These are phyloP conservation scores for Dioscorea cayenensis DNA, from an alignment of 116 monocot genomes.

Conservation along the genomic window DNA sequence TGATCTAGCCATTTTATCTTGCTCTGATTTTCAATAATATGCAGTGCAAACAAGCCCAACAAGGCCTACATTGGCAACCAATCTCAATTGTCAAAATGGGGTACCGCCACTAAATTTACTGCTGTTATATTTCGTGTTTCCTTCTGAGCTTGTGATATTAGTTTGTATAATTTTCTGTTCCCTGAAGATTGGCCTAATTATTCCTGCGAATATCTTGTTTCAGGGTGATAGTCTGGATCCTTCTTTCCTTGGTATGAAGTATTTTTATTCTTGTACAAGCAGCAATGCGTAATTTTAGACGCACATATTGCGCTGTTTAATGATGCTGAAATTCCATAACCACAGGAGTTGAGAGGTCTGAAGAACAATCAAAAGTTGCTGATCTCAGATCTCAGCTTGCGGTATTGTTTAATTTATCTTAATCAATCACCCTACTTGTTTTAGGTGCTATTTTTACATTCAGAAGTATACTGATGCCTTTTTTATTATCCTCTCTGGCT, in stretches of 20 bases:
- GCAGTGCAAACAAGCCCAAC: neutral
- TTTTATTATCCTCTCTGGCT: constrained; percentile 4
- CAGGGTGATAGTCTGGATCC: neutral
- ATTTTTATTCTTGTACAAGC: neutral
- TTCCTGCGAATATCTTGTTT: neutral
- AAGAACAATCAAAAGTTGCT: neutral
- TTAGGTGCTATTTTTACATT: neutral
- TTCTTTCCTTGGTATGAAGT: constrained; percentile 20
- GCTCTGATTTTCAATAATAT: neutral
- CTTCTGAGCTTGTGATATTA: neutral
- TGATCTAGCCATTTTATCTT: neutral
- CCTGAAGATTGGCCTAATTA: constrained; percentile 27
- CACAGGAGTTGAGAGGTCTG: neutral
- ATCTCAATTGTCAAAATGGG: neutral
- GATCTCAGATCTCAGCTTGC: constrained; percentile 4
- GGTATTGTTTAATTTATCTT: neutral
- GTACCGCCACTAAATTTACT: neutral
- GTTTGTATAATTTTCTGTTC: constrained; percentile 17
- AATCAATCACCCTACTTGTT: neutral
- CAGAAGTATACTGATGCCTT: neutral
- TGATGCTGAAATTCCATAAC: neutral
- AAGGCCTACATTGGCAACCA: neutral
- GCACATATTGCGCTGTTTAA: neutral
- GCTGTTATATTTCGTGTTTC: neutral
- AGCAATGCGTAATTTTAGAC: neutral